These are phyloP conservation scores for Cetraspora pellucida DNA, from an alignment of 192 early-diverging fungal genomes.

Conservation along the genomic window DNA sequence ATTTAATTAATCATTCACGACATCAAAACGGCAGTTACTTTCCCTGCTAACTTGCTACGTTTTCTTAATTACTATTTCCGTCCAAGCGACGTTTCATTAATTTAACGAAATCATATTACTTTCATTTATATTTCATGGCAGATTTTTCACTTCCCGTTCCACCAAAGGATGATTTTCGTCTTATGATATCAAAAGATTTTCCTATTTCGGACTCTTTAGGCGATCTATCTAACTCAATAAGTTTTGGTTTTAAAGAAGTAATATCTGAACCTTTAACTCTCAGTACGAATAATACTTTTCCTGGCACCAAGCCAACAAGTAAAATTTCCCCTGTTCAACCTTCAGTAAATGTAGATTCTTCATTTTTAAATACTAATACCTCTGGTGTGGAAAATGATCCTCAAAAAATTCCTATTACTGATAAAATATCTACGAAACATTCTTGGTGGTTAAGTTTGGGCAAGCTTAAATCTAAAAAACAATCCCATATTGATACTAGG, in stretches of 20 bases:
- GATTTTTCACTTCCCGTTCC: conserved; percentile 6
- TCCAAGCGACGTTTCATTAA: too few relatives aligned
- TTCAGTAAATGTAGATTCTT: neutral
- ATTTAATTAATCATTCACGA: too few relatives aligned
- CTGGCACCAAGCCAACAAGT: neutral
- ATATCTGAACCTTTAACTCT: too few relatives aligned
- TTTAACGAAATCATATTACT: too few relatives aligned
- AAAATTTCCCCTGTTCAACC: neutral
- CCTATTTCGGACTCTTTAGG: neutral
- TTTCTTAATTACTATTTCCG: too few relatives aligned
- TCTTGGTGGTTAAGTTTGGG: conserved; percentile 28
- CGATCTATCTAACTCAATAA: too few relatives aligned
- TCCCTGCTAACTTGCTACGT: too few relatives aligned
- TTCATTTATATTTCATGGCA: too few relatives aligned
- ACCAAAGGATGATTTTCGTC: conserved; percentile 20
- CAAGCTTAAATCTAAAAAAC: conserved; percentile 7
- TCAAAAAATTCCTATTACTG: neutral
- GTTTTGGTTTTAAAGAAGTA: too few relatives aligned
- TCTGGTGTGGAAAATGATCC: neutral
- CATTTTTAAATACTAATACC: neutral
- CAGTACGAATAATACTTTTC: conserved; percentile 1
- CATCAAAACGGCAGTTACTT: too few relatives aligned
- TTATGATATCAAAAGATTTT: conserved; percentile 9
- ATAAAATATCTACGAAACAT: neutral
- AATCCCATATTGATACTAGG: neutral